Evolutionary conservation across 106 monocot species (phyloP).

Genomic region (Xerophyta viscosa): DNA sequence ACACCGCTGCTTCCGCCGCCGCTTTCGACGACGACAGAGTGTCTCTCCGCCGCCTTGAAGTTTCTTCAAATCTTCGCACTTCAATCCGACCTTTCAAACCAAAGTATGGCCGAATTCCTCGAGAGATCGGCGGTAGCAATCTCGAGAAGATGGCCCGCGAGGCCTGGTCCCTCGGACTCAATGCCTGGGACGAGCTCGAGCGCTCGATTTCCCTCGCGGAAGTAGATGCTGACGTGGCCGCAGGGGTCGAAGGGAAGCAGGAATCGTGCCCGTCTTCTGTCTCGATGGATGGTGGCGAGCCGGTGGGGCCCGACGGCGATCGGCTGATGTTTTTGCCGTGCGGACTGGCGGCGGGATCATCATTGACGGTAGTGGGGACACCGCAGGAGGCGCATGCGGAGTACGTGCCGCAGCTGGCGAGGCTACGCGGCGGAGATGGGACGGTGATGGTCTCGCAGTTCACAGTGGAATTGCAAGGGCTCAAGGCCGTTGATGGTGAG

Average conservation of each 20-base stretch:
- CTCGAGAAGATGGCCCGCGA: conserved; percentile 63
- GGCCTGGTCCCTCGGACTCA: conserved; percentile 66
- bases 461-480: conserved; percentile 74
- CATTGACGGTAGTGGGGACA: conserved; percentile 73
- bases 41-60: conserved; percentile 7
- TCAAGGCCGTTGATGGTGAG: conserved; percentile 77
- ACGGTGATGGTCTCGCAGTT: conserved; percentile 76
- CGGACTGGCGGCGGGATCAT: conserved; percentile 61
- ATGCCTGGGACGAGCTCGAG: conserved; percentile 68
- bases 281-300: conserved; percentile 11
- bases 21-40: conserved; percentile 2
- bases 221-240: conserved; percentile 1
- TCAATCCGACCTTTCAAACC: conserved; percentile 13
- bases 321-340: conserved; percentile 65
- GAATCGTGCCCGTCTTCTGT: conserved; percentile 58
- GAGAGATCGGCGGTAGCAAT: conserved; percentile 33
- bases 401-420: conserved; percentile 47
- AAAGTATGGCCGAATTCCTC: conserved; percentile 39
- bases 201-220: conserved; percentile 6
- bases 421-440: conserved; percentile 28
- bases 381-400: conserved; percentile 48
- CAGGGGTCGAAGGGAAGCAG: conserved; percentile 14
- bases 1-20: background rate
- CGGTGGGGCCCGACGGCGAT: conserved; percentile 13
- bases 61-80: background rate